Evolutionary conservation across 768 basidiomycete genomes (phyloP).

Genomic region (Suillus decipiens): DNA sequence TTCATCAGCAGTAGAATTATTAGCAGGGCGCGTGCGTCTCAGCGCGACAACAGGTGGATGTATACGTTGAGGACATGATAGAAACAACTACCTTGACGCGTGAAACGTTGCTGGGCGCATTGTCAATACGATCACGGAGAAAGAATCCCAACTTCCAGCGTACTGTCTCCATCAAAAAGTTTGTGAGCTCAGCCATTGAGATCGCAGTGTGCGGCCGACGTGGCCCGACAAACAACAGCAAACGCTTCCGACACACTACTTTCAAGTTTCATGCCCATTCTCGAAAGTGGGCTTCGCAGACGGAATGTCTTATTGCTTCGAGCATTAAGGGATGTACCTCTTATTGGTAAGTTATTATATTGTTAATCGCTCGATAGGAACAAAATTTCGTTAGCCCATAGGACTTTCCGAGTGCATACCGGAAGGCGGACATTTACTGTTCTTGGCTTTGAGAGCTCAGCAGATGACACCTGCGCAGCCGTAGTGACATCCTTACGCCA

Average conservation of each 20-base stretch:
- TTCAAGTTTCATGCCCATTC: conserved; percentile 9
- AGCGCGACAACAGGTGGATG: not conserved
- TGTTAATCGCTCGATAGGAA: not conserved
- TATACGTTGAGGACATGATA: not conserved
- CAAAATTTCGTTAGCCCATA: not conserved
- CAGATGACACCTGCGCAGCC: conserved; percentile 93
- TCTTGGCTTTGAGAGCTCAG: conserved; percentile 82
- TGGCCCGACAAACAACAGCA: no score
- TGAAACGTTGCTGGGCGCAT: not conserved
- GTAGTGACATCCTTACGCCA: conserved; percentile 70
- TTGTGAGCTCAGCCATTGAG: no score
- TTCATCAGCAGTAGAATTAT: conserved; percentile 23
- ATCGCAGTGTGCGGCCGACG: no score
- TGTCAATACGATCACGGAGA: not conserved
- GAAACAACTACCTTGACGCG: not conserved
- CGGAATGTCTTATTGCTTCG: not conserved
- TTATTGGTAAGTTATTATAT: not conserved
- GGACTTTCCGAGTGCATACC: not conserved
- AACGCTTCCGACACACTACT: not conserved
- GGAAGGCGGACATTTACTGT: conserved; percentile 51
- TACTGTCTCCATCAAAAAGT: no score
- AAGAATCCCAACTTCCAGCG: no score
- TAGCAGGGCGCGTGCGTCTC: conserved; percentile 6
- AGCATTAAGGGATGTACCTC: not conserved
- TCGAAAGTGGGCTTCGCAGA: conserved; percentile 3